Evolutionary conservation across 371 early-diverging fungal species (phyloP).

Genomic region (Apophysomyces variabilis): DNA sequence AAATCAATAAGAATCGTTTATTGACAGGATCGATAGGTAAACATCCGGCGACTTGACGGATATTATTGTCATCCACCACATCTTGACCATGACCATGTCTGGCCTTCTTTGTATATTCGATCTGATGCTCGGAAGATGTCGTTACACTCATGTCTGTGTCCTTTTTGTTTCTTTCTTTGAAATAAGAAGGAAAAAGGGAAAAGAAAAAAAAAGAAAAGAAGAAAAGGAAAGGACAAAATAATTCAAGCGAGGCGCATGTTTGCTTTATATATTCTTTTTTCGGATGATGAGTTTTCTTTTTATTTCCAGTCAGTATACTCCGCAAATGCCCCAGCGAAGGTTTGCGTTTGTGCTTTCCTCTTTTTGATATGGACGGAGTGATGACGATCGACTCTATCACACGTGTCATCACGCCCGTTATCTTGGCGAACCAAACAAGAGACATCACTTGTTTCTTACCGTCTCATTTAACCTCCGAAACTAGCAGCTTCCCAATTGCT

Average conservation of each 20-base stretch:
- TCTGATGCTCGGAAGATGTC: neutral
- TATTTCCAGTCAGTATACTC: no score
- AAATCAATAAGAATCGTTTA: constrained; percentile 56
- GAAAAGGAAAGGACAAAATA: neutral
- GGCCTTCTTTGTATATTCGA: constrained; percentile 48
- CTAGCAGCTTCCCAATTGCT: no score
- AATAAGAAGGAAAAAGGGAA: neutral
- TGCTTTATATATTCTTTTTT: constrained; percentile 7
- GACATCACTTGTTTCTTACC: no score
- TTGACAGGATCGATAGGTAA: constrained; percentile 58
- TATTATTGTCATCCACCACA: constrained; percentile 34
- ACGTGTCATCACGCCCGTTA: no score
- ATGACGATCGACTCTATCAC: neutral
- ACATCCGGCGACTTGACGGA: constrained; percentile 66
- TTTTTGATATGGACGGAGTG: neutral
- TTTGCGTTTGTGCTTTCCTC: no score
- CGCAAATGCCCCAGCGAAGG: no score
- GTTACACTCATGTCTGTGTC: neutral
- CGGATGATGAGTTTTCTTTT: constrained; percentile 2
- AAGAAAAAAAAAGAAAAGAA: neutral
- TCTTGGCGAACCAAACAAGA: no score
- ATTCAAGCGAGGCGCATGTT: neutral
- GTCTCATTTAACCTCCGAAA: no score
- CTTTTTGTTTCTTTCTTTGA: neutral
- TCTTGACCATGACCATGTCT: constrained; percentile 48